Conservation (phyloP, 2,329 filamentous ascomycete species). For the Arthrobotrys entomopaga region DNA sequence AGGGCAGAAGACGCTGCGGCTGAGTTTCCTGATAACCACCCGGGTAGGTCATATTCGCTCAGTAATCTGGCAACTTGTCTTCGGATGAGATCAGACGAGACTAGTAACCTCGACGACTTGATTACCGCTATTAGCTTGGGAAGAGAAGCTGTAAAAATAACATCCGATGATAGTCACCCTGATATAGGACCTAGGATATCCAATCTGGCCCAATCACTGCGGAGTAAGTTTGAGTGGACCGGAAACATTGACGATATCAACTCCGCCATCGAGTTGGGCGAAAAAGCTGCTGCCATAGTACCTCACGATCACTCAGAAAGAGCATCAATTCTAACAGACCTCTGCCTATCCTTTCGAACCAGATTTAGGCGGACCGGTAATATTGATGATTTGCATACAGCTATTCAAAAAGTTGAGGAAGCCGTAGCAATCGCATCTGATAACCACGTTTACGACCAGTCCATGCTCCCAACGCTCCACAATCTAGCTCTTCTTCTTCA, state of each 20-base stretch:
- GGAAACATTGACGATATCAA: too few species aligned
- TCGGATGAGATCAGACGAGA: neutral
- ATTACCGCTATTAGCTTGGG: too few species aligned
- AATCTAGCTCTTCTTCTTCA: constrained; percentile 3
- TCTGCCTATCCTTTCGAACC: neutral
- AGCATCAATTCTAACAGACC: too few species aligned
- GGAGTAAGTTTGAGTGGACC: too few species aligned
- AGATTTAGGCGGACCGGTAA: neutral
- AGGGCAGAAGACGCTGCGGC: constrained; percentile 13
- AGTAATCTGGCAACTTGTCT: neutral
- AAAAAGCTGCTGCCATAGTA: too few species aligned
- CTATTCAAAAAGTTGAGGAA: constrained; percentile 17
- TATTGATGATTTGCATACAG: constrained; percentile 12
- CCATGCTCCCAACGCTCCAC: neutral
- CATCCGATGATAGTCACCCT: too few species aligned
- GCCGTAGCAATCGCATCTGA: neutral
- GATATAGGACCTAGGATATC: too few species aligned
- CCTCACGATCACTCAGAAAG: too few species aligned
- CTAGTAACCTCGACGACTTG: neutral
- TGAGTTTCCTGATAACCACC: neutral
- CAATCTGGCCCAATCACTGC: too few species aligned
- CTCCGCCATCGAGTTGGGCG: too few species aligned
- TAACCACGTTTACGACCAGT: neutral
- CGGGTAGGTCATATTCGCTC: neutral
- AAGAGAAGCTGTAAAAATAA: too few species aligned